Conservation (phyloP, 345 rosid species). For the Eucalyptus sp. region DNA sequence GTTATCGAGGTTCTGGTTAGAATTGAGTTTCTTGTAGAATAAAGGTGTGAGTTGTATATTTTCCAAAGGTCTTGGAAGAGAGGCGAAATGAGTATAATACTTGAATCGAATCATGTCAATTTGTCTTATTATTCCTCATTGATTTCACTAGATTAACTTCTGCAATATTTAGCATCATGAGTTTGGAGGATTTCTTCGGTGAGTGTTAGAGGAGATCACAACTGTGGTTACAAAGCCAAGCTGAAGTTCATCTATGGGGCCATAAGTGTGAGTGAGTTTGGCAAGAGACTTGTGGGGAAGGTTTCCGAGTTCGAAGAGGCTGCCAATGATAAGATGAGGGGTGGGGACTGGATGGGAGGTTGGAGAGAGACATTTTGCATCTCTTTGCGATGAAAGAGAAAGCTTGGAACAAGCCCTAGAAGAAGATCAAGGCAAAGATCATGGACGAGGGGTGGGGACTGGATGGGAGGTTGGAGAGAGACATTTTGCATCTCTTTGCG, state of each 20-base stretch:
- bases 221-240: background rate
- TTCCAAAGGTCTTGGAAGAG: background rate
- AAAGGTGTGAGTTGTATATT: background rate
- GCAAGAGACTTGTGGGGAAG: background rate
- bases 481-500: background rate
- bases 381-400: background rate
- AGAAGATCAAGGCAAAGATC: background rate
- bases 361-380: background rate
- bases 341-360: slow-evolving; percentile 18
- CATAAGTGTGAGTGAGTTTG: too few species aligned
- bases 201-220: background rate
- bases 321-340: slow-evolving; percentile 14
- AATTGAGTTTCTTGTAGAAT: background rate
- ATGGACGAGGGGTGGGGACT: slow-evolving; percentile 19
- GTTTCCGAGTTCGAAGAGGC: slow-evolving; percentile 13
- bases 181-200: background rate
- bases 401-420: background rate
- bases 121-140: background rate
- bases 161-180: background rate
- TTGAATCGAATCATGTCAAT: background rate
- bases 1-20: background rate
- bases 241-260: too few species aligned
- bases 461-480: background rate
- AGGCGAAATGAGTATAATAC: background rate
- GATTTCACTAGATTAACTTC: background rate